Base-by-base conservation (phyloP, 1,284 basidiomycete species). In the Rhodotorula sp. region DNA sequence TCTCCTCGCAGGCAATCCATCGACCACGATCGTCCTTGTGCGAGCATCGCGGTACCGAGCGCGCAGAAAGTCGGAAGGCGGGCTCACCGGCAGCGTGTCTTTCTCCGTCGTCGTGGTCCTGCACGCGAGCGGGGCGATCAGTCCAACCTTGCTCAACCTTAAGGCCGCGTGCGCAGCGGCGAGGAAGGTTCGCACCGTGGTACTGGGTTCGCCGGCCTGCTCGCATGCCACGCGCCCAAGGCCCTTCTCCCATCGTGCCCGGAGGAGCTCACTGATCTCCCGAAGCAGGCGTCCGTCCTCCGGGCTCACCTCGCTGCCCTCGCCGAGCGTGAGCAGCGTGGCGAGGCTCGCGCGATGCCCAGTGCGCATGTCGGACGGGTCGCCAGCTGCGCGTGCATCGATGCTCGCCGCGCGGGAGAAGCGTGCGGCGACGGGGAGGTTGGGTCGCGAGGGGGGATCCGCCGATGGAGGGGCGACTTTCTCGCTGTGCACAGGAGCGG, bases 191-290 rank as follows among this genome's bases (percentile, higher is more conserved):
- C 50, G 50, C n/a, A 29, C 50, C 50, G 50, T 29, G n/a, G 7
- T 19, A 19, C 10, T 27, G 41, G 21, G 7, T 12, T 8, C n/a
- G 32, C 41, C 58, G 9, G 41, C 44, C 10, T 48, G 41, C 41
- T 29, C 21, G 21, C 58, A 29, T 48, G 58, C 21, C 19, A 22
- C 29, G 32, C 32, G 39, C 44, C 60, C 53, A 25, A 44, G 6
- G 36, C 48, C 58, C 5, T 34, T n/a, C 21, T 59, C 48, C 36
- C 51, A 58, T 29, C 50, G 53, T 32, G 12, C 19, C 22, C 39
- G 41, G 25, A 66, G 22, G 0, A 66, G 61, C 13, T 10, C 29
- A n/a, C 57, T 46, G 56, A 67, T 59, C 39, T 59, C 56, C 21
- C n/a, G 25, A n/a, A 67, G 32, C 21, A 56, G 37, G 19, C 4